Percentiles rank a stretch among this genome's conserved stretches.
Evolutionary conservation across 345 rosid genomes (phyloP).

Genomic region (Heritiera fomes): DNA sequence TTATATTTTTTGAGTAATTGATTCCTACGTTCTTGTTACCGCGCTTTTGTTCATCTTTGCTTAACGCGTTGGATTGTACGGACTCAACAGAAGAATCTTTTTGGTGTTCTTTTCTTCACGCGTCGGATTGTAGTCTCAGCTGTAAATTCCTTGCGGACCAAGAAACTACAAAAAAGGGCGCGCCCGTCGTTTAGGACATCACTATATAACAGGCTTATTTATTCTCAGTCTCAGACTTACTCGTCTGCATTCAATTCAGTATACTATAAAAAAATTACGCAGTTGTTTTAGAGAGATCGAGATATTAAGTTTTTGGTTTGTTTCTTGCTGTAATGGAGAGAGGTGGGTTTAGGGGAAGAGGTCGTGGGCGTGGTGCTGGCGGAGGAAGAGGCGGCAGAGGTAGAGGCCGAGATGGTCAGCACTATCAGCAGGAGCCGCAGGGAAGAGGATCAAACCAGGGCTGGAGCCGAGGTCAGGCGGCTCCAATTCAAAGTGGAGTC

Average conservation of each 20-base stretch:
- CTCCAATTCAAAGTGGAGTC: background rate
- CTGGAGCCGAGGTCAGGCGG: background rate
- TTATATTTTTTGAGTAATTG: no score
- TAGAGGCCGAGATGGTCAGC: background rate
- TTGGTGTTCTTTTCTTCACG: no score
- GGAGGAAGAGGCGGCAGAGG: conserved; percentile 21
- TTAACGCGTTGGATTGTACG: no score
- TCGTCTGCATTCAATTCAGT: background rate
- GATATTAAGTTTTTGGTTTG: background rate
- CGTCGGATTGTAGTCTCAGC: no score
- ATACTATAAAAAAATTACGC: background rate
- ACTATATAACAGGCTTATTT: no score
- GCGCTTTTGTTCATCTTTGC: no score
- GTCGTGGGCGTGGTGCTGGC: background rate
- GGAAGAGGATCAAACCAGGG: conserved; percentile 12
- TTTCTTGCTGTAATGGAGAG: conserved; percentile 44
- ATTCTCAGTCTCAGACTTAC: no score
- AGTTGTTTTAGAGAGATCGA: background rate
- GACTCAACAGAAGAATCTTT: no score
- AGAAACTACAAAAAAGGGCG: no score
- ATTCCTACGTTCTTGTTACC: no score
- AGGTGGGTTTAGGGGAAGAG: conserved; percentile 35
- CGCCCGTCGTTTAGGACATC: no score
- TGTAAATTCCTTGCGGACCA: no score
- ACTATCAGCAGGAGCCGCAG: background rate